These are phyloP conservation scores for Platanus orientalis DNA, from an alignment of 164 flowering plant genomes.

Conservation along the genomic window DNA sequence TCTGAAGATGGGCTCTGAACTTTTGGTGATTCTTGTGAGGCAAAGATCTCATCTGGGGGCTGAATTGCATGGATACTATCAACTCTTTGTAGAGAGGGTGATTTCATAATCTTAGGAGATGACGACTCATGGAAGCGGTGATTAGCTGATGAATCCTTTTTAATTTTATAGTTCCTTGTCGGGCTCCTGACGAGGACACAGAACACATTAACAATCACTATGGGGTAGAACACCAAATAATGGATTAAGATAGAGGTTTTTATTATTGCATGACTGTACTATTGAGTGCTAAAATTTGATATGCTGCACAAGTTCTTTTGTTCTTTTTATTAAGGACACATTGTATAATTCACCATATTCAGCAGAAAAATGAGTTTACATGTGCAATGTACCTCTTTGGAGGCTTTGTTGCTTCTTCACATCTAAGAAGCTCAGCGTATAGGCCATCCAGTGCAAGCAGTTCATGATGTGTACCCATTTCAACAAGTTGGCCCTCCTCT, in stretches of 20 bases:
- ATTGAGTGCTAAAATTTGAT: neutral
- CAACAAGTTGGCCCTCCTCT: no score
- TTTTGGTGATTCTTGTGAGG: constrained; percentile 73
- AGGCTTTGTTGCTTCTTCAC: constrained; percentile 40
- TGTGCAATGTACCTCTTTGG: constrained; percentile 29
- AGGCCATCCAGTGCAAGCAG: constrained; percentile 64
- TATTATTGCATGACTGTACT: neutral
- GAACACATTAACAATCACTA: neutral
- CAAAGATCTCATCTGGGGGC: constrained; percentile 41
- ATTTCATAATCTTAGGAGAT: constrained; percentile 80
- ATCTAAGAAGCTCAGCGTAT: constrained; percentile 85
- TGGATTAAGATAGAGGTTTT: neutral
- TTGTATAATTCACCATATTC: neutral
- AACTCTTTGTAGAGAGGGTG: constrained; percentile 86
- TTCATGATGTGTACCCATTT: constrained; percentile 99
- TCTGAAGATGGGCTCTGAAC: constrained; percentile 75
- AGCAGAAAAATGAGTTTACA: neutral
- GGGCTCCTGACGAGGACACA: constrained; percentile 62
- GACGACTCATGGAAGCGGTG: constrained; percentile 73
- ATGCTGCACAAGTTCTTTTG: no score
- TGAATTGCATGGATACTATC: constrained; percentile 44
- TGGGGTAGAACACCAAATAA: no score
- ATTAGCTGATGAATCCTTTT: constrained; percentile 72
- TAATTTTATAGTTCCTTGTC: constrained; percentile 62
- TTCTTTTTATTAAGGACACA: no score